These are phyloP conservation scores for Aspergillus fumigatus DNA, from an alignment of 2,329 filamentous ascomycete genomes.

Conservation along the genomic window DNA sequence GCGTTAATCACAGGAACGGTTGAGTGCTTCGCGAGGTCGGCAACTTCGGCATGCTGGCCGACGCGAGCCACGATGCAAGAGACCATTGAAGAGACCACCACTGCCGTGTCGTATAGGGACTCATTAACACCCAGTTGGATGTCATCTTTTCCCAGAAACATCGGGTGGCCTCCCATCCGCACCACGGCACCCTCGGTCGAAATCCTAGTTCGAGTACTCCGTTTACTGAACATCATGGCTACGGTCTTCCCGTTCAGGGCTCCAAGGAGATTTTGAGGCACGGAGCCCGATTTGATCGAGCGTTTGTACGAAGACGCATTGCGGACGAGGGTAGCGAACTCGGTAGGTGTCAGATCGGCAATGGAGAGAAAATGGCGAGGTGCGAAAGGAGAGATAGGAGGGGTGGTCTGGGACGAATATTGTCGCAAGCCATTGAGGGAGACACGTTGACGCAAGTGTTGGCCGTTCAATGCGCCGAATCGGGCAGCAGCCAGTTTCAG, in stretches of 20 bases:
- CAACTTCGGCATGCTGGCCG: constrained; percentile 70
- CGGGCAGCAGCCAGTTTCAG: constrained; percentile 24
- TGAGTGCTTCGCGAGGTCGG: constrained; percentile 65
- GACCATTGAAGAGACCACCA: constrained; percentile 92
- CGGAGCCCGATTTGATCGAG: constrained; percentile 65
- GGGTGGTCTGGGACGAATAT: constrained; percentile 33
- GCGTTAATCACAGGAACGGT: constrained; percentile 81
- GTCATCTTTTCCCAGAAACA: constrained; percentile 94
- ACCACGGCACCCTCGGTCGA: constrained; percentile 88
- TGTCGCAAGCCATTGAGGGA: constrained; percentile 25
- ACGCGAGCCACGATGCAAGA: constrained; percentile 78
- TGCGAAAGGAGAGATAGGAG: constrained; percentile 52
- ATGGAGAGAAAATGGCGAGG: constrained; percentile 91
- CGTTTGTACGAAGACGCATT: constrained; percentile 76
- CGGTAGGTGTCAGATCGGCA: constrained; percentile 71
- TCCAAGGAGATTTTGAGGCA: constrained; percentile 56
- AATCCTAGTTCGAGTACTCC: constrained; percentile 86
- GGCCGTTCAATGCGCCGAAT: constrained; percentile 12
- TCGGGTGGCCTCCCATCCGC: constrained; percentile 85
- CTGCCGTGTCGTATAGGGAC: constrained; percentile 84
- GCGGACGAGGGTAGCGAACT: constrained; percentile 76
- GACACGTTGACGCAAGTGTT: neutral
- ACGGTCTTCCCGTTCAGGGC: constrained; percentile 72
- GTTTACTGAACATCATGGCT: constrained; percentile 95
- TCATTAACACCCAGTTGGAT: constrained; percentile 96